phyloP scores from a whole-genome alignment of 768 basidiomycete genomes.

The Agrocybe praecox region DNA sequence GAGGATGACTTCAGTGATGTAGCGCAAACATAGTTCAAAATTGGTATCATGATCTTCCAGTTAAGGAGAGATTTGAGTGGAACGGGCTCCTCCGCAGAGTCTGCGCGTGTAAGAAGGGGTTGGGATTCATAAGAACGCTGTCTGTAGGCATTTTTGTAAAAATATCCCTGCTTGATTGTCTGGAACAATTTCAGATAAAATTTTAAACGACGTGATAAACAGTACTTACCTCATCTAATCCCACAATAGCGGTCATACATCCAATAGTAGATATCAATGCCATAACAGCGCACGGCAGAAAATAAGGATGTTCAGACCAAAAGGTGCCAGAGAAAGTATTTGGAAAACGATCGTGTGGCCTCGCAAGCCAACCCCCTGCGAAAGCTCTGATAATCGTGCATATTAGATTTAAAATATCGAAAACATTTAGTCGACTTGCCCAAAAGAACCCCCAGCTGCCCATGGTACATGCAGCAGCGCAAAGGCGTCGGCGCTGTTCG shows the following conservation, averaged over 20 bases:
- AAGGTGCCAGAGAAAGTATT: slow-evolving; percentile 14
- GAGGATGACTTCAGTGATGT: slow-evolving; percentile 39
- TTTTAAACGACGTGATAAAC: no score
- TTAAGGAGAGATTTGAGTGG: slow-evolving; percentile 47
- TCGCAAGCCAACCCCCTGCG: slow-evolving; percentile 23
- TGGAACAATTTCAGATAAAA: not conserved
- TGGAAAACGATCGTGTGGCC: slow-evolving; percentile 24
- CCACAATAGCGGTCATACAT: slow-evolving; percentile 10
- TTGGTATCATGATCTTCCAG: slow-evolving; percentile 51
- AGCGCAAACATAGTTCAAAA: slow-evolving; percentile 56
- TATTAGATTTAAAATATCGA: no score
- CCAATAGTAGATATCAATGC: slow-evolving; percentile 17
- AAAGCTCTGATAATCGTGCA: slow-evolving; percentile 19
- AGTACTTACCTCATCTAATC: slow-evolving; percentile 21
- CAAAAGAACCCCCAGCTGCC: slow-evolving; percentile 28
- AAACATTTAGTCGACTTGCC: slow-evolving; percentile 10
- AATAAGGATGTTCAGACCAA: slow-evolving; percentile 24
- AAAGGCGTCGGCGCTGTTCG: slow-evolving; percentile 40
- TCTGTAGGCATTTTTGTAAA: not conserved
- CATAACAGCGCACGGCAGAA: slow-evolving; percentile 25
- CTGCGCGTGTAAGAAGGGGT: slow-evolving; percentile 7
- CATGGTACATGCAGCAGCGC: slow-evolving; percentile 30
- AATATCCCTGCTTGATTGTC: slow-evolving; percentile 1
- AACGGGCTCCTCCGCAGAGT: slow-evolving; percentile 30
- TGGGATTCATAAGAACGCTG: not conserved